A percentile compares a stretch with the other conserved stretches of the same genome.
Conservation (phyloP, 768 basidiomycete genomes). For the Psilocybe azurescens region DNA sequence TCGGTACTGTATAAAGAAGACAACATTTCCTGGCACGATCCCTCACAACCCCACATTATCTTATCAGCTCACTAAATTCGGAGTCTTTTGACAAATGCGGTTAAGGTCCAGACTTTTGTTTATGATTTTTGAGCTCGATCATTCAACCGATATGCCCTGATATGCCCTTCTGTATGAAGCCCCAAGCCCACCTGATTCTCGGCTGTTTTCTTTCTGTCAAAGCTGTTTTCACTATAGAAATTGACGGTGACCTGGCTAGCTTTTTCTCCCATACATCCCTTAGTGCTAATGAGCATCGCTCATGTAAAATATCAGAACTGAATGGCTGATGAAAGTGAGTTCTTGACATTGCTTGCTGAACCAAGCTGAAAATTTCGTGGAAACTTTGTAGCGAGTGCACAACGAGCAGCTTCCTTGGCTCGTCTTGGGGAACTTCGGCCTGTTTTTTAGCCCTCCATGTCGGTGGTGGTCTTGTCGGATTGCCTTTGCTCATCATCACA, state of each 20-base stretch:
- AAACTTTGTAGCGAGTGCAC: not conserved
- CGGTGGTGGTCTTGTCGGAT: conserved; percentile 55
- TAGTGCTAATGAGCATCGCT: not conserved
- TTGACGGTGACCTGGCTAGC: not conserved
- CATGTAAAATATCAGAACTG: conserved; percentile 9
- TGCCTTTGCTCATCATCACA: conserved; percentile 53
- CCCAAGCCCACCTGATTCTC: not conserved
- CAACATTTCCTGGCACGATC: not conserved
- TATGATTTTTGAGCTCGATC: not conserved
- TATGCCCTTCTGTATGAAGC: not conserved
- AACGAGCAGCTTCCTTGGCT: conserved; percentile 14
- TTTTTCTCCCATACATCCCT: not conserved
- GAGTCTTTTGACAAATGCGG: not conserved
- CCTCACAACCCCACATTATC: not conserved
- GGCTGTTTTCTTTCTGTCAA: not conserved
- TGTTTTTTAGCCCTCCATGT: conserved; percentile 52
- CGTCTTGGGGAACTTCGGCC: conserved; percentile 35
- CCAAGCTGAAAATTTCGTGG: not conserved
- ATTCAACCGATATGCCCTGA: not conserved
- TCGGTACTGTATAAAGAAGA: not conserved
- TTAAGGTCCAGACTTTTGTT: not conserved
- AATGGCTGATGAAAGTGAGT: conserved; percentile 15
- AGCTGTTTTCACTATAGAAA: not conserved
- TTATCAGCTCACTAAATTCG: not conserved
- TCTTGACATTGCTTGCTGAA: not conserved